Evolutionary conservation across 371 early-diverging fungal species (phyloP).

Genomic region (Basidiobolus meristosporus): DNA sequence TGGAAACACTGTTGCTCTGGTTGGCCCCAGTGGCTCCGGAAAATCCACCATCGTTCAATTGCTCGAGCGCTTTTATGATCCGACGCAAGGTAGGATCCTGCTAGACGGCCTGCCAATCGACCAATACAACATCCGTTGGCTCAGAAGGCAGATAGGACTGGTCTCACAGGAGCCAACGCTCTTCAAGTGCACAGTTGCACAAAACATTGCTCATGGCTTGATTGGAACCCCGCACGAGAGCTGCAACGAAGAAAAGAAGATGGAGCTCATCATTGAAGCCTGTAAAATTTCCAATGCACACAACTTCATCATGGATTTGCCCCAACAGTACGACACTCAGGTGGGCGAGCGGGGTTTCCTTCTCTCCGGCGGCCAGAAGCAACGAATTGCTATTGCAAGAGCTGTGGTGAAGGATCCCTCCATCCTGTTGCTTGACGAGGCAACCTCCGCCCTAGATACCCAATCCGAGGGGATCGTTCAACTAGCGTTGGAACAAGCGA

Average conservation of each 20-base stretch:
- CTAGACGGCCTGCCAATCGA: constrained; percentile 52
- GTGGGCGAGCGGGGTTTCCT: constrained; percentile 38
- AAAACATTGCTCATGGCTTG: constrained; percentile 51
- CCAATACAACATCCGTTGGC: constrained; percentile 40
- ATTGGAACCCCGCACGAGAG: constrained; percentile 20
- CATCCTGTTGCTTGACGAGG: constrained; percentile 41
- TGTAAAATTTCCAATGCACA: constrained; percentile 50
- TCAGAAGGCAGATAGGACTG: constrained; percentile 62
- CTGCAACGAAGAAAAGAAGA: constrained; percentile 8
- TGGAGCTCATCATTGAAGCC: constrained; percentile 12
- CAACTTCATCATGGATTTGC: constrained; percentile 49
- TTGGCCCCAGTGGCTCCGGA: constrained; percentile 72
- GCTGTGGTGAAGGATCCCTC: constrained; percentile 54
- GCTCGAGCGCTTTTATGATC: constrained; percentile 79
- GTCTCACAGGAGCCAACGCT: constrained; percentile 80
- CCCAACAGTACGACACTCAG: constrained; percentile 49
- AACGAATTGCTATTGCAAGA: constrained; percentile 53
- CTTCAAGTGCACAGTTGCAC: constrained; percentile 58
- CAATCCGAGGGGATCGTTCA: constrained; percentile 69
- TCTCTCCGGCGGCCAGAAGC: constrained; percentile 33
- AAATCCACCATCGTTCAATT: constrained; percentile 80
- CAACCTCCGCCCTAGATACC: constrained; percentile 58
- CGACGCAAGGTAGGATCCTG: constrained; percentile 28
- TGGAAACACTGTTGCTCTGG: constrained; percentile 58
- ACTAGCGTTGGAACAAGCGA: constrained; percentile 54